phyloP scores from a whole-genome alignment of 768 basidiomycete species.

The Imleria badia region DNA sequence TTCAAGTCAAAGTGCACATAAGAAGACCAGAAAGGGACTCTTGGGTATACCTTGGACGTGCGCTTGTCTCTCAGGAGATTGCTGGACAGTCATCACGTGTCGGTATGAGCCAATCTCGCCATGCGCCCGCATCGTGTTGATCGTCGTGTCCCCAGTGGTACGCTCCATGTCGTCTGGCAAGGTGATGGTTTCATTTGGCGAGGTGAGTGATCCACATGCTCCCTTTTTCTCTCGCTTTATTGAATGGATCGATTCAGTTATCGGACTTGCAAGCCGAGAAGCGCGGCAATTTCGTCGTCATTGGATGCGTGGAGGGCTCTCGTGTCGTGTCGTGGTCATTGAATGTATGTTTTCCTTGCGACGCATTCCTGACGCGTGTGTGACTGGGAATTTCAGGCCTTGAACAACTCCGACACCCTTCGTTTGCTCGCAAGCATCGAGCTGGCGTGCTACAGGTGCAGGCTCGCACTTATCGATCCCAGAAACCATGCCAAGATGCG shows the following conservation, averaged over 20 bases:
- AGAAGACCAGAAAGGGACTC: conserved; percentile 75
- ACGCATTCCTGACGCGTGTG: conserved; percentile 2
- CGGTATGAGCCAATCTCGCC: conserved; percentile 47
- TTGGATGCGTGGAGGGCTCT: conserved; percentile 72
- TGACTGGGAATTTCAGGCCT: conserved; percentile 48
- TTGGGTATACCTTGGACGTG: conserved; percentile 81
- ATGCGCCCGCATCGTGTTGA: conserved; percentile 5
- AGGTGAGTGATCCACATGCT: conserved; percentile 43
- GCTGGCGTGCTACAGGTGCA: conserved; percentile 78
- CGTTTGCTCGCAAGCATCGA: conserved; percentile 82
- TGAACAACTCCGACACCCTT: conserved; percentile 82
- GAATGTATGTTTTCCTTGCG: conserved; percentile 51
- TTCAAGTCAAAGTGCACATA: conserved; percentile 84
- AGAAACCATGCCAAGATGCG: conserved; percentile 60
- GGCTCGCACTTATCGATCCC: conserved; percentile 67
- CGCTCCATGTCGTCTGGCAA: conserved; percentile 64
- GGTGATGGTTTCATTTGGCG: conserved; percentile 66
- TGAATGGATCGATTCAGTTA: conserved; percentile 36
- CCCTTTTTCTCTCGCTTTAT: not conserved
- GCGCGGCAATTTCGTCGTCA: conserved; percentile 83
- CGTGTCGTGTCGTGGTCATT: conserved; percentile 84
- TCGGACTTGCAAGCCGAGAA: conserved; percentile 83
- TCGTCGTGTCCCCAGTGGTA: conserved; percentile 16
- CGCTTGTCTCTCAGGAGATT: conserved; percentile 71
- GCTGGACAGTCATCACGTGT: conserved; percentile 77